Percentiles rank a stretch among this genome's conserved stretches.
Conservation (phyloP, 805 yeast species). For the Pichia deserticola region DNA sequence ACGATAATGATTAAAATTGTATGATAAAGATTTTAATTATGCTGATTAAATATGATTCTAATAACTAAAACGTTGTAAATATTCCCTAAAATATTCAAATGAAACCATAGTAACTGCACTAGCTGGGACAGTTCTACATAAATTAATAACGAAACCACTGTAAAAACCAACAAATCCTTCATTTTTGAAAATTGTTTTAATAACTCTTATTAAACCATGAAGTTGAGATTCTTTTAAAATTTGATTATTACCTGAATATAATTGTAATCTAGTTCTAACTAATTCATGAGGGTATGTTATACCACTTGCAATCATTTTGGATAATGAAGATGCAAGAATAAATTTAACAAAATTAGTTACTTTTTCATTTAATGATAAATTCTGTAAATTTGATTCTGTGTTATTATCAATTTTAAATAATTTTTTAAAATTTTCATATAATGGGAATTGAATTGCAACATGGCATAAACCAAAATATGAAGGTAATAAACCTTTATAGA, state of each 20-base stretch:
- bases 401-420: slow-evolving; percentile 28
- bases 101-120: slow-evolving; percentile 92
- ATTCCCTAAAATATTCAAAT: slow-evolving; percentile 70
- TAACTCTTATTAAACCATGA: slow-evolving; percentile 21
- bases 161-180: slow-evolving; percentile 84
- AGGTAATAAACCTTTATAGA: slow-evolving; percentile 86
- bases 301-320: slow-evolving; percentile 84
- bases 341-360: slow-evolving; percentile 32
- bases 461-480: slow-evolving; percentile 85
- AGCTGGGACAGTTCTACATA: slow-evolving; percentile 89
- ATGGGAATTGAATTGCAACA: slow-evolving; percentile 94
- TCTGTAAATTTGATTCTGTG: slow-evolving; percentile 7
- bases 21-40: no score
- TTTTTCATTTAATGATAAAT: slow-evolving; percentile 4
- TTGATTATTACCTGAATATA: slow-evolving; percentile 24
- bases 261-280: slow-evolving; percentile 83
- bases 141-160: slow-evolving; percentile 79
- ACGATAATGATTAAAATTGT: no score
- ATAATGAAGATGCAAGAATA: slow-evolving; percentile 62
- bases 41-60: not conserved
- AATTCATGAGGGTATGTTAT: slow-evolving; percentile 95
- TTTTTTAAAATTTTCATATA: slow-evolving; percentile 73
- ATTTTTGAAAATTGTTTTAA: slow-evolving; percentile 38
- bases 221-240: slow-evolving; percentile 21
- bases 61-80: slow-evolving; percentile 29